Evolutionary conservation across 2,329 filamentous ascomycete species (phyloP), one percentile per base, ranked within the genome.

Genomic region (Nemania sp.): DNA sequence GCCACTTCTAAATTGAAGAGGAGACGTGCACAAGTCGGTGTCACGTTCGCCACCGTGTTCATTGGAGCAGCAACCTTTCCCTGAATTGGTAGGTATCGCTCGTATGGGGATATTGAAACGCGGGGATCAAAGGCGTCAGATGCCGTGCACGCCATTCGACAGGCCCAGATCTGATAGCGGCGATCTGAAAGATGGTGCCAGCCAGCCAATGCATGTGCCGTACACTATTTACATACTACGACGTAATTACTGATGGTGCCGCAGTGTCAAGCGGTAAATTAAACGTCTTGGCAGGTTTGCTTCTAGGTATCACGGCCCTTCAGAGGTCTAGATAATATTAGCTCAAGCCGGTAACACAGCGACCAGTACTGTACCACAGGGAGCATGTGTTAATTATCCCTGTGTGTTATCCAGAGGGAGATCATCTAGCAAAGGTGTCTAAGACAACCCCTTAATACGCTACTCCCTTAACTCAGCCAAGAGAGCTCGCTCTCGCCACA

Each of bases 71-170:
- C 28, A 47, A 8, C 26, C 6, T 42, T 47, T 31, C 41, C 41
- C 47, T 43, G 47, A 55, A 37, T 33, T 42, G 30, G 47, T 46
- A 54, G 20, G 20, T 41, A 40, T 17, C 17, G 4, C 26, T n/a
- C n/a, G n/a, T n/a, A n/a, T n/a, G n/a, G n/a, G n/a, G n/a, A n/a
- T n/a, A n/a, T n/a, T n/a, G n/a, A 37, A 31, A n/a, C 24, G n/a
- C 20, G 36, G 34, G 39, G 31, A 39, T 22, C 39, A 14, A 20
- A 23, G 19, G 39, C 30, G n/a, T 24, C 36, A 24, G n/a, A 42
- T 33, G 46, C 28, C 40, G 11, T 15, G 41, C 24, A 26, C 30
- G 34, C 40, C 20, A 45, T 49, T 49, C 22, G 33, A 28, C 39
- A 17, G 34, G 39, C 40, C 31, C 17, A 30, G 11, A 26, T 28